Base-by-base conservation (phyloP, 2,329 filamentous ascomycete genomes). In the Talaromyces marneffei region DNA sequence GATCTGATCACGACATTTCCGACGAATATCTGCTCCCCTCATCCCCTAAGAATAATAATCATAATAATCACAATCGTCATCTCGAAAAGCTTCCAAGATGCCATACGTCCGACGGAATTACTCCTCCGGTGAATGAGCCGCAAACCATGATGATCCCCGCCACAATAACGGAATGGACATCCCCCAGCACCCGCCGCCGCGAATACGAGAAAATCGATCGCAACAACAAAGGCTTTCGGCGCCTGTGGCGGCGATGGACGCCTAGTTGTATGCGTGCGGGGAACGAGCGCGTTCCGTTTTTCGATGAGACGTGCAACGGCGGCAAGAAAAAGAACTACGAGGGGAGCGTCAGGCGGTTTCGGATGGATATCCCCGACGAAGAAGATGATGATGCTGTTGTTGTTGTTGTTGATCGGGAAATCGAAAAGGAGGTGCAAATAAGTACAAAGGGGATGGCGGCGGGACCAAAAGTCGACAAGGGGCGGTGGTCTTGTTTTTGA, bases 141-240 rank as follows among this genome's bases (percentile, higher is more conserved):
- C 29, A 31, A 59, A 16, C 33, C 35, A 27, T 68, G 61, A 64
- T 71, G 53, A 58, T 72, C 39, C 71, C 74, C 20, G 68, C 72
- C 23, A 78, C 77, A 4, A 73, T 78, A 7, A 78, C 79, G 46
- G 77, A 79, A 63, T 80, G 78, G 78, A 80, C 77, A 1, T 77
- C 76, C 0, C 71, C 75, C 7, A 74, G 74, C 9, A 79, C 77
- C 4, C 74, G 78, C 10, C 69, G 75, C 8, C 71, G 71, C 20
- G 77, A 80, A 64, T 80, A 80, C 60, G 72, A 84, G 85, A 68
- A 86, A 82, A 75, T 85, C 79, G 73, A 77, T 68, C 74, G 75
- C 10, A 74, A 74, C 52, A 74, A 69, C 61, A 73, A 69, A 20
- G 78, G 78, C 2, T 64, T 79, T 3, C 72, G 77, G 1, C 77